phyloP scores from a whole-genome alignment of 2,329 filamentous ascomycete genomes.

The Clonostachys rhizophaga region DNA sequence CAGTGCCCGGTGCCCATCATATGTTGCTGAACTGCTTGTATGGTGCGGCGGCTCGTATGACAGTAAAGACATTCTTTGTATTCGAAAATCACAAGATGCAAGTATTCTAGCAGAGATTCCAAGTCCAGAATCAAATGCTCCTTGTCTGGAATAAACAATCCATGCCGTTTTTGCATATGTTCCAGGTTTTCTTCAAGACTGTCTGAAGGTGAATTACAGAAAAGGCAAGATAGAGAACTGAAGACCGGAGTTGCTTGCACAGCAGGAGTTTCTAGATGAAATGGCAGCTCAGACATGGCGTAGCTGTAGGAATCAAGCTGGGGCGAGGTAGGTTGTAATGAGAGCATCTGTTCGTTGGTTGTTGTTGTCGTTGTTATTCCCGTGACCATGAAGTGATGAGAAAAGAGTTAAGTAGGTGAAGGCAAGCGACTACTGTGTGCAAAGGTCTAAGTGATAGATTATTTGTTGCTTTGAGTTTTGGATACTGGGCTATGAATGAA shows the following conservation, averaged over 20 bases:
- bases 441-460: too few relatives aligned
- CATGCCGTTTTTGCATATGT: conserved; percentile 45
- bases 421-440: too few relatives aligned
- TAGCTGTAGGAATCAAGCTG: too few relatives aligned
- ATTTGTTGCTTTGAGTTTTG: too few relatives aligned
- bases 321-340: too few relatives aligned
- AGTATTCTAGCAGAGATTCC: conserved; percentile 38
- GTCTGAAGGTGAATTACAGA: conserved; percentile 25
- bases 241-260: conserved; percentile 9
- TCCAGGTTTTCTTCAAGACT: conserved; percentile 27
- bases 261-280: too few relatives aligned
- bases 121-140: conserved; percentile 36
- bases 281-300: too few relatives aligned
- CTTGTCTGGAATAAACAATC: conserved; percentile 34
- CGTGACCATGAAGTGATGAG: too few relatives aligned
- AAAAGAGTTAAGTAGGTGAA: too few relatives aligned
- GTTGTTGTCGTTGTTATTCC: too few relatives aligned
- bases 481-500: too few relatives aligned
- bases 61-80: conserved; percentile 48
- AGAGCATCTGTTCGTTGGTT: too few relatives aligned
- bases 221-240: conserved; percentile 27
- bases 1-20: conserved; percentile 46
- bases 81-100: conserved; percentile 39
- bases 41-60: conserved; percentile 32
- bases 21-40: conserved; percentile 42